These are phyloP conservation scores for Rhizopus stolonifer DNA, from an alignment of 371 early-diverging fungal genomes.

Conservation along the genomic window DNA sequence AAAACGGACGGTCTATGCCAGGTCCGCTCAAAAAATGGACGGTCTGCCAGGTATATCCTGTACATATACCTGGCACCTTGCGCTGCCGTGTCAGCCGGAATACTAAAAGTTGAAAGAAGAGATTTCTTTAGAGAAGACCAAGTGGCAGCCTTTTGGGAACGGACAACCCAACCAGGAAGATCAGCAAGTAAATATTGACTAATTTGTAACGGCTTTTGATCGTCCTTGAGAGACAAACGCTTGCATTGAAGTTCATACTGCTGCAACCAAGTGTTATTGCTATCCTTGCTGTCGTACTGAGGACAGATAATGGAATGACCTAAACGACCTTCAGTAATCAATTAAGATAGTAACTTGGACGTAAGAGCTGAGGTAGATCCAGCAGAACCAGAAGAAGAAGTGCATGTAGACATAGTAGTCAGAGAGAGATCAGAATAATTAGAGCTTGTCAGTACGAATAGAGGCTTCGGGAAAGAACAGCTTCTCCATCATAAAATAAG, in stretches of 20 bases:
- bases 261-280: conserved; percentile 10
- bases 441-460: too few relatives aligned
- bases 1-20: too few relatives aligned
- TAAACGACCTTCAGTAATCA: conserved; percentile 6
- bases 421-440: conserved; percentile 2
- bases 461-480: conserved; percentile 12
- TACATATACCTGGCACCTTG: too few relatives aligned
- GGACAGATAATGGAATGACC: background rate
- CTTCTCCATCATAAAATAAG: background rate
- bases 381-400: conserved; percentile 2
- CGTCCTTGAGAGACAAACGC: conserved; percentile 1
- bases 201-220: conserved; percentile 8
- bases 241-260: conserved; percentile 8
- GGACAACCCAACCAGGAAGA: conserved; percentile 4
- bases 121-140: conserved; percentile 7
- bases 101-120: conserved; percentile 5
- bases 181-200: conserved; percentile 3
- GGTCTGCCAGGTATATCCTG: too few relatives aligned
- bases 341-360: conserved; percentile 2
- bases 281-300: conserved; percentile 9
- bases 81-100: conserved; percentile 3
- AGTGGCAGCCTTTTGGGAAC: background rate
- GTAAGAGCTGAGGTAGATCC: background rate
- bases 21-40: too few relatives aligned
- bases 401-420: too few relatives aligned